These are phyloP conservation scores for Stachybotrys chartarum DNA, from an alignment of 2,329 filamentous ascomycete species.

Conservation along the genomic window DNA sequence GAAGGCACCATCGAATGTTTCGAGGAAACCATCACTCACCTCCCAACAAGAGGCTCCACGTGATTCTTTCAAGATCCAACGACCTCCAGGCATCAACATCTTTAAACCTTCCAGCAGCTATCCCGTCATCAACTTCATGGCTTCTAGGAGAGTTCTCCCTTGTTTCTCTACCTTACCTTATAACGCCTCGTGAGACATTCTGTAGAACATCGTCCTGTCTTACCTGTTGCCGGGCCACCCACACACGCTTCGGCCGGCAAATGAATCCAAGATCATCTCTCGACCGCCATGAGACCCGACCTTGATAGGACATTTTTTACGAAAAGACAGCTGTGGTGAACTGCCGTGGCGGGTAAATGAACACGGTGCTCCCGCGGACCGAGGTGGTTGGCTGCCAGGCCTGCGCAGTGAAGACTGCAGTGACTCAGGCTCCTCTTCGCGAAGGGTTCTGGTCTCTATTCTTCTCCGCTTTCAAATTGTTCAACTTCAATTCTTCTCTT, in stretches of 20 bases:
- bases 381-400: neutral
- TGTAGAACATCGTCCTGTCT: neutral
- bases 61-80: no score
- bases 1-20: no score
- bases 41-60: no score
- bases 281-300: neutral
- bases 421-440: neutral
- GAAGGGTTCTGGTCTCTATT: neutral
- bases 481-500: neutral
- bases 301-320: neutral
- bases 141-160: neutral
- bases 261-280: neutral
- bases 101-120: no score
- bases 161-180: neutral
- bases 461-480: neutral
- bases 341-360: neutral
- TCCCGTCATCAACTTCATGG: no score
- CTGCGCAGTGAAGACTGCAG: neutral
- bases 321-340: neutral
- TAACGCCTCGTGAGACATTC: neutral
- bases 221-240: neutral
- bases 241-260: neutral
- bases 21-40: no score
- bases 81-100: no score
- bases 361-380: neutral